A percentile compares a stretch with the other conserved stretches of the same genome.
phyloP scores from a whole-genome alignment of 257 asterid species.

The Prunella vulgaris region DNA sequence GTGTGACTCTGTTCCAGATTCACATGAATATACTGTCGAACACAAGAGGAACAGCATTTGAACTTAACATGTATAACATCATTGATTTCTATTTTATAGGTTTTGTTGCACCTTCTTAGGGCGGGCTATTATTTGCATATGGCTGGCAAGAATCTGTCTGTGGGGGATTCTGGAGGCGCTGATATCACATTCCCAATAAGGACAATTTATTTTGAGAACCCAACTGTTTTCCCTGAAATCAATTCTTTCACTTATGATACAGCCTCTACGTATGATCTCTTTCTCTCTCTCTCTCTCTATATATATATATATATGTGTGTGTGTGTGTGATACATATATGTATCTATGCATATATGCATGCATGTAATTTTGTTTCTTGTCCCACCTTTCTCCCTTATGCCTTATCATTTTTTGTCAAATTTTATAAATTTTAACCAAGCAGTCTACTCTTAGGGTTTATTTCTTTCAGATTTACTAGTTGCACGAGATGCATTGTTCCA shows the following conservation, averaged over 20 bases:
- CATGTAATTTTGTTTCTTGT: background rate
- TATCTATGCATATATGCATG: background rate
- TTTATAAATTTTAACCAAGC: background rate
- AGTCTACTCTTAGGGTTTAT: background rate
- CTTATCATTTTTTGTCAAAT: background rate
- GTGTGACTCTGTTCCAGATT: background rate
- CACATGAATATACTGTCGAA: background rate
- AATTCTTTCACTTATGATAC: slow-evolving; percentile 84
- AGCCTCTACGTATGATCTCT: slow-evolving; percentile 45
- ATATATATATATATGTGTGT: background rate
- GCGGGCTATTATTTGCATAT: slow-evolving; percentile 80
- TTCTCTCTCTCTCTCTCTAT: background rate
- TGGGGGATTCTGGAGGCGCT: slow-evolving; percentile 36
- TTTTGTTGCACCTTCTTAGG: slow-evolving; percentile 82
- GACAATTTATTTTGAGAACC: slow-evolving; percentile 82
- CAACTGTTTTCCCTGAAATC: slow-evolving; percentile 88
- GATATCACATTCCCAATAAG: slow-evolving; percentile 56
- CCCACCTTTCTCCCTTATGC: background rate
- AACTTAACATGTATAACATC: slow-evolving; percentile 11
- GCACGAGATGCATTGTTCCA: background rate
- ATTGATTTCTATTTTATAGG: slow-evolving; percentile 38
- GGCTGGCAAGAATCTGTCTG: slow-evolving; percentile 27
- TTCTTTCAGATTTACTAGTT: background rate
- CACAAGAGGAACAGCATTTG: background rate
- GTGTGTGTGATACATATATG: background rate